A percentile compares a stretch with the other conserved stretches of the same genome.
phyloP scores from a whole-genome alignment of 352 stramenopile species.

The Phytopythium kandeliae region DNA sequence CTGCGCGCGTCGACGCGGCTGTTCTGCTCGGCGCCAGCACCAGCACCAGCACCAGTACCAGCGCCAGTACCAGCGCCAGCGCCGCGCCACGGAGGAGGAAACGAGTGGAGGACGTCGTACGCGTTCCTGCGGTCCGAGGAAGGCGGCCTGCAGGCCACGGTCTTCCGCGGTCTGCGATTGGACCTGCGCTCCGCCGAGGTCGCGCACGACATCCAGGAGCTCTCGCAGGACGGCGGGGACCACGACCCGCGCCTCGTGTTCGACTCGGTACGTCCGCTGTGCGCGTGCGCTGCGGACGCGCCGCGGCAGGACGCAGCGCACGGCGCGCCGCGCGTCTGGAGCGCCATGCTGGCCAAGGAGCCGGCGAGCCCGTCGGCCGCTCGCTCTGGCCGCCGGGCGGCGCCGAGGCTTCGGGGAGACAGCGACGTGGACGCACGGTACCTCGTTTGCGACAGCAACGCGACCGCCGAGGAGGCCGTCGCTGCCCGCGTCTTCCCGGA shows the following conservation, averaged over 20 bases:
- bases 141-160: background rate
- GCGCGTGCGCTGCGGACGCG: background rate
- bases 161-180: background rate
- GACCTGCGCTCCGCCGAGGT: background rate
- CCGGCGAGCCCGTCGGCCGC: background rate
- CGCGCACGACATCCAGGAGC: conserved; percentile 1
- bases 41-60: too few relatives aligned
- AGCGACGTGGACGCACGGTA: background rate
- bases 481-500: background rate
- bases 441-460: conserved; percentile 14
- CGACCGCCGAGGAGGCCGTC: conserved; percentile 12
- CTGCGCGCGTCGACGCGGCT: background rate
- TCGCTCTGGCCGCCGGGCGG: background rate
- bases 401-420: too few relatives aligned
- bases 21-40: background rate
- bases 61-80: too few relatives aligned
- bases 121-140: background rate
- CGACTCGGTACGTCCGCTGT: background rate
- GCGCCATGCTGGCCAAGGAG: background rate
- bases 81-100: too few relatives aligned
- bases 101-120: conserved; percentile 1
- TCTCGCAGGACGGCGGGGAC: conserved; percentile 14
- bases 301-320: background rate
- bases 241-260: conserved; percentile 8
- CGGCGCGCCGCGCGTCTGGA: conserved; percentile 3